These are phyloP conservation scores for Coemansia sp. DNA, from an alignment of 192 early-diverging fungal genomes.

Conservation along the genomic window DNA sequence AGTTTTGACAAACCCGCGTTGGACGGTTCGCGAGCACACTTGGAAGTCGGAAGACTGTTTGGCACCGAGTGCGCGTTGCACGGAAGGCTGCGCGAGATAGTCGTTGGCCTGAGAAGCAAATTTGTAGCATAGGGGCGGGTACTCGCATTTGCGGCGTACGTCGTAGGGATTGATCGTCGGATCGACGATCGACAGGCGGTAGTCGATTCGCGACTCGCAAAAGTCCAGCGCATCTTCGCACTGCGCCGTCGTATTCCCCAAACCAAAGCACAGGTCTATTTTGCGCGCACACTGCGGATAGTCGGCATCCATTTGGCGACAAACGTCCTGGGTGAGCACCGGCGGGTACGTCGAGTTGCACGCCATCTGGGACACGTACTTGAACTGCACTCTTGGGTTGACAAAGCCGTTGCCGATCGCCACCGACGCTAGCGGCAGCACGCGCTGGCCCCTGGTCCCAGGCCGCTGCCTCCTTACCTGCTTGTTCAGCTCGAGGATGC, in stretches of 20 bases:
- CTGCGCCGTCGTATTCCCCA: background rate
- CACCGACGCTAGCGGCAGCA: conserved; percentile 66
- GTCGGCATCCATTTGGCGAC: conserved; percentile 60
- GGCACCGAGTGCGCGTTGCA: conserved; percentile 68
- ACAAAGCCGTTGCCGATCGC: conserved; percentile 89
- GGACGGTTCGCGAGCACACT: conserved; percentile 73
- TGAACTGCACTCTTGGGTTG: conserved; percentile 76
- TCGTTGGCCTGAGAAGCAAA: conserved; percentile 64
- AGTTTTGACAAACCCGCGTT: conserved; percentile 65
- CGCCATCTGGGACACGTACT: conserved; percentile 70
- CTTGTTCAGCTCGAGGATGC: conserved; percentile 67
- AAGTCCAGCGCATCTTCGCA: conserved; percentile 36
- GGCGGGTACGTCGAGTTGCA: conserved; percentile 70
- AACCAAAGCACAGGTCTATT: conserved; percentile 1
- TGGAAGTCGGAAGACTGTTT: conserved; percentile 56
- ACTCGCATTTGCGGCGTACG: conserved; percentile 78
- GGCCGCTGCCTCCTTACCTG: background rate
- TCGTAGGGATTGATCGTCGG: conserved; percentile 87
- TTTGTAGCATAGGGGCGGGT: conserved; percentile 70
- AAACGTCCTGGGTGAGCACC: conserved; percentile 62
- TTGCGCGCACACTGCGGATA: conserved; percentile 4
- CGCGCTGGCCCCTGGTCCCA: background rate
- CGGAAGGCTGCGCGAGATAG: conserved; percentile 67
- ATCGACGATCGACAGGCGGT: conserved; percentile 60
- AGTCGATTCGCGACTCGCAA: conserved; percentile 70